Percentiles rank a stretch among this genome's conserved stretches.
Evolutionary conservation across 1,284 basidiomycete genomes (phyloP).

Genomic region (Pascua sp.): DNA sequence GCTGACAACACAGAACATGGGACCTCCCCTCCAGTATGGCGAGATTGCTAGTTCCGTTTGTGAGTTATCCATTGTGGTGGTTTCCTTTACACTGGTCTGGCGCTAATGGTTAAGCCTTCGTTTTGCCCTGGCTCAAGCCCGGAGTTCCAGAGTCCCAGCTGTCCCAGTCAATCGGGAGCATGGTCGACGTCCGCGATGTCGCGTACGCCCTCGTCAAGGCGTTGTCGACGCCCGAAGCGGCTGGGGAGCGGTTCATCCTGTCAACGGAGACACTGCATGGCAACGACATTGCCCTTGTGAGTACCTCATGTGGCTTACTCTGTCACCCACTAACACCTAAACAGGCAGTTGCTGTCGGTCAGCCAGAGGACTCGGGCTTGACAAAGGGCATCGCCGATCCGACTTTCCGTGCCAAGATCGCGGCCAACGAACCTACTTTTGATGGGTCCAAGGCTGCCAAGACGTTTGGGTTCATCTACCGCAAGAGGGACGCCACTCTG

Average conservation of each 20-base stretch:
- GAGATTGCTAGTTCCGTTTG: background rate
- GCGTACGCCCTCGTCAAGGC: constrained; percentile 2
- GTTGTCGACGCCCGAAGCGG: constrained; percentile 44
- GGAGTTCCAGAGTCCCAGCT: background rate
- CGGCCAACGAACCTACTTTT: constrained; percentile 9
- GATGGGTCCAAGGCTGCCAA: constrained; percentile 34
- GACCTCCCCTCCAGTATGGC: constrained; percentile 4
- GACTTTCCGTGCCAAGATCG: constrained; percentile 8
- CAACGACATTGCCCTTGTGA: constrained; percentile 23
- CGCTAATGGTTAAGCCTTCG: background rate
- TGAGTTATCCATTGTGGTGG: too few species aligned
- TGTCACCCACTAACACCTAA: too few species aligned
- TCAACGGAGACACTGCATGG: constrained; percentile 41
- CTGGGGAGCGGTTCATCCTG: constrained; percentile 60
- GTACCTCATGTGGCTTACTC: background rate
- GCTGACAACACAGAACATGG: constrained; percentile 1
- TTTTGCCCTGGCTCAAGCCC: background rate
- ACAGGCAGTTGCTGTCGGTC: too few species aligned
- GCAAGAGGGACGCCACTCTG: constrained; percentile 2
- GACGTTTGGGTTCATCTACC: constrained; percentile 36
- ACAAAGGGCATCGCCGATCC: constrained; percentile 6
- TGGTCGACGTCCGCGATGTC: constrained; percentile 15
- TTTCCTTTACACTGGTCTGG: background rate
- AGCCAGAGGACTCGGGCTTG: background rate
- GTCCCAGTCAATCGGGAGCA: background rate